Conservation (phyloP, 176 grass and related monocot genomes). For the Ensete glaucum region DNA sequence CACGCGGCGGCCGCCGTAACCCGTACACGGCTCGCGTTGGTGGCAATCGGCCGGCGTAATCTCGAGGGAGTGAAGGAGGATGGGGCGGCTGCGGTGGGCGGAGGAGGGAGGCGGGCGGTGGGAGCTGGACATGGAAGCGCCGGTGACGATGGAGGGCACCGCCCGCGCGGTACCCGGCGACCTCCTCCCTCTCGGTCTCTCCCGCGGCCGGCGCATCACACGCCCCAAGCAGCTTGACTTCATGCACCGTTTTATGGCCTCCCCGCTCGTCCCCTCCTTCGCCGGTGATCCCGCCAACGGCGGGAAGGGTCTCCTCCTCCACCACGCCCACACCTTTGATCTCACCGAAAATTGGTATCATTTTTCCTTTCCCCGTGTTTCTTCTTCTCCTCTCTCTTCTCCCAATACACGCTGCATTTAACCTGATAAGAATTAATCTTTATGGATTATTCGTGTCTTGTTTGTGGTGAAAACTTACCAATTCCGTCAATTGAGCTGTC, state of each 20-base stretch:
- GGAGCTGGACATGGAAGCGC: constrained; percentile 77
- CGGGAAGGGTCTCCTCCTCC: constrained; percentile 45
- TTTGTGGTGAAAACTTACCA: too few species aligned
- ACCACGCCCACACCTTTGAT: constrained; percentile 61
- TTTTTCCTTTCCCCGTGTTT: neutral
- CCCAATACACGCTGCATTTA: too few species aligned
- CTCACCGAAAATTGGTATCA: constrained; percentile 54
- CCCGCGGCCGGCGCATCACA: constrained; percentile 52
- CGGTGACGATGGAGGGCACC: constrained; percentile 79
- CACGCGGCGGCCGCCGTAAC: too few species aligned
- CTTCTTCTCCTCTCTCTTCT: neutral
- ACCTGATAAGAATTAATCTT: too few species aligned
- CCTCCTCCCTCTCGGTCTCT: constrained; percentile 67
- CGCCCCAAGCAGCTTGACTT: constrained; percentile 98
- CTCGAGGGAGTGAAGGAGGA: constrained; percentile 6
- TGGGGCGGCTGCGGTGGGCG: constrained; percentile 71
- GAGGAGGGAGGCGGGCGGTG: constrained; percentile 51
- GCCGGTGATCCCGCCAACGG: constrained; percentile 20
- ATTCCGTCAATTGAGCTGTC: too few species aligned
- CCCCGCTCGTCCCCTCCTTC: constrained; percentile 74
- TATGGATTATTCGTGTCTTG: too few species aligned
- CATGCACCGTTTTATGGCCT: constrained; percentile 93
- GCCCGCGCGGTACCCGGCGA: constrained; percentile 68
- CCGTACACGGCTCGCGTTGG: too few species aligned
- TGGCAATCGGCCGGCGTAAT: too few species aligned